phyloP scores from a whole-genome alignment of 352 stramenopile genomes.

The Phytophthora pistaciae region DNA sequence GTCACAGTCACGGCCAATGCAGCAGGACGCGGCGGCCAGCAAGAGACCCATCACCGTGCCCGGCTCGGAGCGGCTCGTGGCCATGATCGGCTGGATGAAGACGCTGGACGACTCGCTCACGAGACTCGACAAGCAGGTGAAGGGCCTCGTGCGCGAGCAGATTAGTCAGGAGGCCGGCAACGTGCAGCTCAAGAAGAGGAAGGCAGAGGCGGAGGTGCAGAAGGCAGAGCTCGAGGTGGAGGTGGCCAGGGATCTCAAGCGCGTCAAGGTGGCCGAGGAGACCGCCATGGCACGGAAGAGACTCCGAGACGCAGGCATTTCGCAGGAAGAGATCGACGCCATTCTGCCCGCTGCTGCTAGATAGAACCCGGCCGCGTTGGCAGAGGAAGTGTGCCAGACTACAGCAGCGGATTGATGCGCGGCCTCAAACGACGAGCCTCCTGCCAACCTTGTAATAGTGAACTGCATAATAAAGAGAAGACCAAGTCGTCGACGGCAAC shows the following conservation, averaged over 20 bases:
- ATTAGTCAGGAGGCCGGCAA: slow-evolving; percentile 28
- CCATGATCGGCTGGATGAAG: slow-evolving; percentile 44
- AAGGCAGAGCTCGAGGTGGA: slow-evolving; percentile 39
- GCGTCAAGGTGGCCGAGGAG: slow-evolving; percentile 40
- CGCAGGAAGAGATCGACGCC: slow-evolving; percentile 40
- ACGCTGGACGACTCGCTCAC: slow-evolving; percentile 39
- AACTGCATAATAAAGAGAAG: slow-evolving; percentile 27
- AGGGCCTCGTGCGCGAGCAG: slow-evolving; percentile 25
- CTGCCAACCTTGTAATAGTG: slow-evolving; percentile 36
- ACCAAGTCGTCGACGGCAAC: slow-evolving; percentile 14
- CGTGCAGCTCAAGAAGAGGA: slow-evolving; percentile 34
- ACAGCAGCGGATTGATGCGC: not conserved
- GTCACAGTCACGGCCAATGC: slow-evolving; percentile 5
- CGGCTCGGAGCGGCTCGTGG: slow-evolving; percentile 29
- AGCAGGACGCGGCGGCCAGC: slow-evolving; percentile 15
- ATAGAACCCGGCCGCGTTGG: slow-evolving; percentile 8
- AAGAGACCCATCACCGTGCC: slow-evolving; percentile 28
- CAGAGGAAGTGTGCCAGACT: slow-evolving; percentile 1
- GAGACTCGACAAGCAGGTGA: slow-evolving; percentile 35
- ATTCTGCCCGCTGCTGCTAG: slow-evolving; percentile 31
- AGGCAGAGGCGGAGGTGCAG: slow-evolving; percentile 40
- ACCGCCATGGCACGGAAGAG: slow-evolving; percentile 41
- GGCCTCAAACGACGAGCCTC: slow-evolving; percentile 7
- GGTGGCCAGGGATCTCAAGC: slow-evolving; percentile 41
- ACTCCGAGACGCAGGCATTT: slow-evolving; percentile 40